phyloP scores from a whole-genome alignment of 129 eudicot genomes.

The Lactuca saligna region DNA sequence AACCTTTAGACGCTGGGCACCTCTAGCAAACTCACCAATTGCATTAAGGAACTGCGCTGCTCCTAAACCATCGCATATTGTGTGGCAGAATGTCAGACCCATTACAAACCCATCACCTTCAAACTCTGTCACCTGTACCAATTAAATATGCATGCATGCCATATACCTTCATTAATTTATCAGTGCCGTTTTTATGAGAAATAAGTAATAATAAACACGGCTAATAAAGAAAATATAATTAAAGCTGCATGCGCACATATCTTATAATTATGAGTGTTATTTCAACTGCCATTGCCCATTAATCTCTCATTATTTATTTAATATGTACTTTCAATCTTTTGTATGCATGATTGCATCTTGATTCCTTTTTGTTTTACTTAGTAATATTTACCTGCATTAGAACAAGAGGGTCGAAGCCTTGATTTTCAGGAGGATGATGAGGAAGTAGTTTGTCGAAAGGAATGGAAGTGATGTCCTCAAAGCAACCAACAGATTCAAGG shows the following conservation, averaged over 20 bases:
- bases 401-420: constrained; percentile 43
- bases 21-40: constrained; percentile 52
- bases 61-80: constrained; percentile 67
- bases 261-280: not conserved
- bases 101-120: constrained; percentile 51
- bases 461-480: constrained; percentile 45
- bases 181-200: too few relatives aligned
- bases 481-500: constrained; percentile 39
- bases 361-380: too few relatives aligned
- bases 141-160: too few relatives aligned
- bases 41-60: constrained; percentile 66
- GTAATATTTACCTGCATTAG: constrained; percentile 44
- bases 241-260: too few relatives aligned
- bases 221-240: too few relatives aligned
- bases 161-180: too few relatives aligned
- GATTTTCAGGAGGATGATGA: constrained; percentile 22
- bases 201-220: too few relatives aligned
- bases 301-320: too few relatives aligned
- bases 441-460: constrained; percentile 49
- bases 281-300: too few relatives aligned
- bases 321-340: too few relatives aligned
- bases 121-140: constrained; percentile 50
- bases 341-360: too few relatives aligned
- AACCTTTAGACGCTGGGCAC: constrained; percentile 28
- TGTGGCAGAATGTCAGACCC: constrained; percentile 58